Percentiles rank a stretch among this genome's conserved stretches.
These are phyloP conservation scores for Cercospora citrullina DNA, from an alignment of 2,329 filamentous ascomycete genomes.

Conservation along the genomic window DNA sequence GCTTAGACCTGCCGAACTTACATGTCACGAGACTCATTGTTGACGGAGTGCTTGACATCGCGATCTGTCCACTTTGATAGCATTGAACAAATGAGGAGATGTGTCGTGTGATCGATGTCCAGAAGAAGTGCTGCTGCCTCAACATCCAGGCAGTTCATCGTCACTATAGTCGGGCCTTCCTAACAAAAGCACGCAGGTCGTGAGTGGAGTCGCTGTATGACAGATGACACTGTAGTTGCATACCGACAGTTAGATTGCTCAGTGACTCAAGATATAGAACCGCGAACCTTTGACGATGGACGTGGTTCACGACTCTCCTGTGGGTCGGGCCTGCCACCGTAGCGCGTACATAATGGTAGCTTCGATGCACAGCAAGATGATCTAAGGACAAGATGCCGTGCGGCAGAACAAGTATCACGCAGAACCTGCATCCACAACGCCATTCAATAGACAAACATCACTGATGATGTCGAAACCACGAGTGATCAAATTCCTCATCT, in stretches of 20 bases:
- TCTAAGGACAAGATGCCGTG: background rate
- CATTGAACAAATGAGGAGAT: background rate
- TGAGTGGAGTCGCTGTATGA: background rate
- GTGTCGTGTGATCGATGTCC: background rate
- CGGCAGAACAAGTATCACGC: background rate
- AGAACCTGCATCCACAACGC: background rate
- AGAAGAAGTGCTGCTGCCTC: background rate
- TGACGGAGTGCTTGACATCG: background rate
- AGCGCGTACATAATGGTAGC: background rate
- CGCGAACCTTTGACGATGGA: too few species aligned
- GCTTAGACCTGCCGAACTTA: background rate
- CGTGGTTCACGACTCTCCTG: background rate
- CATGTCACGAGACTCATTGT: background rate
- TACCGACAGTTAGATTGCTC: background rate
- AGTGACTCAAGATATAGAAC: too few species aligned
- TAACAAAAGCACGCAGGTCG: background rate
- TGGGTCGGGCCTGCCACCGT: background rate
- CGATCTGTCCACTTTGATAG: background rate
- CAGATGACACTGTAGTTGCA: background rate
- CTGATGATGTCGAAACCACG: background rate
- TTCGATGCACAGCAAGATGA: background rate
- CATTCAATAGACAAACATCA: background rate
- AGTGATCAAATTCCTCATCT: conserved; percentile 24
- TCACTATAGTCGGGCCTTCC: background rate
- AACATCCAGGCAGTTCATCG: background rate